Base-by-base conservation (phyloP, 2,329 filamentous ascomycete species). In the Aspergillus proliferans region DNA sequence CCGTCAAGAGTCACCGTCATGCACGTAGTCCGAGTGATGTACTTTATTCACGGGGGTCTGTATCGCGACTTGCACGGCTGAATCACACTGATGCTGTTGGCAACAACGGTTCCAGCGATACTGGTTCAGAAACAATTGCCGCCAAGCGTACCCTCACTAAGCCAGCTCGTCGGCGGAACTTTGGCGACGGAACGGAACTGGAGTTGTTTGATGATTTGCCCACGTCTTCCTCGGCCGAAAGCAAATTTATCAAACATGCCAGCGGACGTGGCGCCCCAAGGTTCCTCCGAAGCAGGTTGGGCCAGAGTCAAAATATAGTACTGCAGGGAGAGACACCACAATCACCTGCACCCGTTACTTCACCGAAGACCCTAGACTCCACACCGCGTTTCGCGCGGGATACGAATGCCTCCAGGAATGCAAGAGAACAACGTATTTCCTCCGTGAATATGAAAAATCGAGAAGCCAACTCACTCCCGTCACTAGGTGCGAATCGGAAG, bases 121-220 rank as follows among this genome's bases (percentile, higher is more conserved):
- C 76, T 47, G 76, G 76, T 45, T 71, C 77, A 24, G 75, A 78
- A 26, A 68, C 75, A 45, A 78, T 80, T 47, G 75, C 78, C 45
- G 72, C 78, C 6, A 86, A 85, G 75, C 82, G 86, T 56, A 84
- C 86, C 43, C 72, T 95, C 51, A 91, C 81, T 54, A 87, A 85
- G 65, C 89, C 89, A 3, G 77, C 81, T 33, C 78, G 83, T 38
- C 76, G 77, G 51, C 80, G 84, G 42, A 83, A 88, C 60, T 98
- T 94, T 71, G 93, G 93, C 10, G 89, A 96, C 67, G 93, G 93
- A 14, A 87, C 86, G 52, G 93, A 98, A 69, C 77, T 98, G 30
- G 92, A 97, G 58, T 84, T 81, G 2, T 97, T 98, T 65, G 93
- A 98, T 65, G 93, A 98, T 69, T 74, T 98, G 48, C 92, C 92